Conservation (phyloP, 805 yeast genomes). For the Starmerella gropengiesseri region DNA sequence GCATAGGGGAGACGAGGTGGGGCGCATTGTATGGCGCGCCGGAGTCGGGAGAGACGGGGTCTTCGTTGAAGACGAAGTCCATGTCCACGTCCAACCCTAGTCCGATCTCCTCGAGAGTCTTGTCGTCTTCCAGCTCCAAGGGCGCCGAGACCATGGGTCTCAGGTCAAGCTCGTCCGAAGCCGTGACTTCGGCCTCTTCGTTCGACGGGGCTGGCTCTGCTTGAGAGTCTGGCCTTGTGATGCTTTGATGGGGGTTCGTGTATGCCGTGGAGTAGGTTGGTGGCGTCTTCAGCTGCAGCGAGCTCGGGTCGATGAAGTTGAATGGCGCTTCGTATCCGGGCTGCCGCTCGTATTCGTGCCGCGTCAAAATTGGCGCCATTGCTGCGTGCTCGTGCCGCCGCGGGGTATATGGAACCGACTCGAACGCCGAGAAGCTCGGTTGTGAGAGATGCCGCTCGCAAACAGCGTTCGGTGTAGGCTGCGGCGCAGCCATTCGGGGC, state of each 20-base stretch:
- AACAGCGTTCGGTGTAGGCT: not conserved
- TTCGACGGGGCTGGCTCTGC: too few species aligned
- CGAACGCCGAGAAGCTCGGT: conserved; percentile 8
- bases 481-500: conserved; percentile 6
- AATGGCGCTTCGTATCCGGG: conserved; percentile 13
- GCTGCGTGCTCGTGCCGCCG: not conserved
- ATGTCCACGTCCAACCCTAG: conserved; percentile 7
- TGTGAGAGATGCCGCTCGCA: conserved; percentile 15
- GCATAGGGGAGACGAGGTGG: not conserved
- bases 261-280: too few species aligned
- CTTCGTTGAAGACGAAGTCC: conserved; percentile 4
- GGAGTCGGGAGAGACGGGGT: not conserved
- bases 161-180: not conserved
- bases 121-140: not conserved
- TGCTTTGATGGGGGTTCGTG: too few species aligned
- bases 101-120: conserved; percentile 1
- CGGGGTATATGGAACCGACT: conserved; percentile 11
- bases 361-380: not conserved
- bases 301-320: conserved; percentile 17
- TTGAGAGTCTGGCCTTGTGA: too few species aligned
- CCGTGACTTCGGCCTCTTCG: too few species aligned
- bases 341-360: conserved; percentile 3
- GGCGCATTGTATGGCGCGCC: not conserved
- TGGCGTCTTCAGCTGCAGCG: conserved; percentile 11
- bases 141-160: not conserved